These are phyloP conservation scores for Daldinia sp. DNA, from an alignment of 2,329 filamentous ascomycete species.

Conservation along the genomic window DNA sequence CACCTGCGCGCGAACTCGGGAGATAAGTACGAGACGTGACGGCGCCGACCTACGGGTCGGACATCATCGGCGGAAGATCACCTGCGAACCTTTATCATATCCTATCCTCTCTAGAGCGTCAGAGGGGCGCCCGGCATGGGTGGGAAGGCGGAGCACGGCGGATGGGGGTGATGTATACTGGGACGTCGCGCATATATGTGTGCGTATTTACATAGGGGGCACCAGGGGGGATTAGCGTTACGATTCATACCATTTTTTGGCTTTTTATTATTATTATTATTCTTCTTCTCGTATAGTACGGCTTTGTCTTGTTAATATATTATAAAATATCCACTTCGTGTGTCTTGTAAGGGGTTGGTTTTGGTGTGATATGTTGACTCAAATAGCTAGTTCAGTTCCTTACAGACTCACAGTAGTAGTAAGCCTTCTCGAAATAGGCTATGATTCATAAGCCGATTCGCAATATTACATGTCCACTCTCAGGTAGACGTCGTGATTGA, in stretches of 20 bases:
- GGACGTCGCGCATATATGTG: background rate
- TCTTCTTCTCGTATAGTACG: slow-evolving; percentile 10
- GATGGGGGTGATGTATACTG: too few relatives aligned
- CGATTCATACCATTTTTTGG: slow-evolving; percentile 22
- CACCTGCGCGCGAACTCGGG: background rate
- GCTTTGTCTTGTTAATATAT: slow-evolving; percentile 29
- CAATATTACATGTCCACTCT: too few relatives aligned
- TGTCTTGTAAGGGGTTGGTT: background rate
- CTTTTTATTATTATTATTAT: background rate
- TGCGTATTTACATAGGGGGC: background rate
- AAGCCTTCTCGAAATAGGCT: too few relatives aligned
- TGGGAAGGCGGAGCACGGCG: too few relatives aligned
- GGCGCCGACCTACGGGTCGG: slow-evolving; percentile 2
- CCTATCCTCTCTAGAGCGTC: background rate
- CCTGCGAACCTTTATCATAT: background rate
- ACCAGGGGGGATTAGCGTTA: slow-evolving; percentile 23
- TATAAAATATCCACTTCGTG: background rate
- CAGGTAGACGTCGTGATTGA: too few relatives aligned
- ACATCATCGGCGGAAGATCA: background rate
- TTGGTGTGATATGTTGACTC: background rate
- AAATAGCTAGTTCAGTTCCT: too few relatives aligned
- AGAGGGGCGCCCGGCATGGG: background rate
- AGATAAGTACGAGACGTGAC: background rate
- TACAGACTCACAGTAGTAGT: too few relatives aligned
- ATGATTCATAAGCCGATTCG: too few relatives aligned